Conservation (phyloP, 2,329 filamentous ascomycete species). For the Cladosporium sp. region DNA sequence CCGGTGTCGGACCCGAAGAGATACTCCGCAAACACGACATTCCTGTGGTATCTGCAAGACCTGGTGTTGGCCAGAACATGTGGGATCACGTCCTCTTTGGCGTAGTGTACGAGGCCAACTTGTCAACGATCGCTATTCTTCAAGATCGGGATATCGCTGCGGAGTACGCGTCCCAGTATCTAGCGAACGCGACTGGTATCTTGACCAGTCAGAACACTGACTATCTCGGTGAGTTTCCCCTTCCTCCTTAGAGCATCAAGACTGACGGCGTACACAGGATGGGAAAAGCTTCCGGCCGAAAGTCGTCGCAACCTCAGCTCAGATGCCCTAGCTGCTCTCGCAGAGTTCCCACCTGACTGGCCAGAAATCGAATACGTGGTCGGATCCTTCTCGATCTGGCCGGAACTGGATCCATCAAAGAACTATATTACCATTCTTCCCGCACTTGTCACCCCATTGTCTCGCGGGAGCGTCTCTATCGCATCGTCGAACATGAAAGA, state of each 20-base stretch:
- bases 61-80: constrained; percentile 35
- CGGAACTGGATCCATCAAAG: constrained; percentile 29
- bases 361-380: constrained; percentile 35
- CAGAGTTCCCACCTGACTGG: constrained; percentile 37
- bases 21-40: constrained; percentile 37
- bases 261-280: neutral
- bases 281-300: constrained; percentile 7
- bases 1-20: constrained; percentile 34
- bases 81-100: constrained; percentile 41
- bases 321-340: constrained; percentile 19
- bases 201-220: constrained; percentile 21
- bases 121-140: constrained; percentile 21
- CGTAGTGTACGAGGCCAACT: constrained; percentile 27
- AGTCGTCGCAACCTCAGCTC: constrained; percentile 10
- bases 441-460: constrained; percentile 37
- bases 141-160: constrained; percentile 21
- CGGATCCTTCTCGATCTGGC: constrained; percentile 21
- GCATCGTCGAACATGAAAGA: constrained; percentile 28
- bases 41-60: constrained; percentile 26
- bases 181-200: constrained; percentile 24
- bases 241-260: constrained; percentile 20
- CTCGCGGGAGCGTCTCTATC: constrained; percentile 40
- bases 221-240: constrained; percentile 20
- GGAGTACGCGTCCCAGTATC: constrained; percentile 21
- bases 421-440: constrained; percentile 37